These are phyloP conservation scores for Cylindrotheca fusiformis DNA, from an alignment of 108 stramenopile genomes.

Conservation along the genomic window DNA sequence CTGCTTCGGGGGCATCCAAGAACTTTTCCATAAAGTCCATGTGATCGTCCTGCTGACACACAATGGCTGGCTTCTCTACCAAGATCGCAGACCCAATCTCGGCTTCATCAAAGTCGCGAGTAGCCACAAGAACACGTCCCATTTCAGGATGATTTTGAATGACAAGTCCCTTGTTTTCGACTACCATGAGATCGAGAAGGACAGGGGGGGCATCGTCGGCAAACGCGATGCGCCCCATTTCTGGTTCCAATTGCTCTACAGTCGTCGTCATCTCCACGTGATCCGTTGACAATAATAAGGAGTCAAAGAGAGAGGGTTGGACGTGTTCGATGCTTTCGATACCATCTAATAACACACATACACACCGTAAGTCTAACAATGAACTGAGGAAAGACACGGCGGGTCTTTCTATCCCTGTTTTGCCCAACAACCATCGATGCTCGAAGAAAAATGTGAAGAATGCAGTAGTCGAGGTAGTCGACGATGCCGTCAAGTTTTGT, in stretches of 20 bases:
- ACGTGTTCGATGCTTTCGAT: too few species aligned
- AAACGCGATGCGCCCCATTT: constrained; percentile 9
- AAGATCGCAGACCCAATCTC: constrained; percentile 4
- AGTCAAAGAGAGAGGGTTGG: too few species aligned
- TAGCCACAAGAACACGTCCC: constrained; percentile 19
- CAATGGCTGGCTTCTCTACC: constrained; percentile 13
- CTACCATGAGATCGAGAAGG: constrained; percentile 7
- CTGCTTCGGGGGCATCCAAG: constrained; percentile 9
- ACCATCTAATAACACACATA: too few species aligned
- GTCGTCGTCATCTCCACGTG: not conserved
- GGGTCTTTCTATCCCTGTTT: too few species aligned
- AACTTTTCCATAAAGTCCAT: constrained; percentile 32
- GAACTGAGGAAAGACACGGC: too few species aligned
- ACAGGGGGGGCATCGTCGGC: constrained; percentile 16
- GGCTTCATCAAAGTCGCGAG: constrained; percentile 2
- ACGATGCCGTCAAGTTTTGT: too few species aligned
- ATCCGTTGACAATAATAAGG: not conserved
- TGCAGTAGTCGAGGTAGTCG: too few species aligned
- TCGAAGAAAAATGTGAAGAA: too few species aligned
- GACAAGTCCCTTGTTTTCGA: constrained; percentile 26
- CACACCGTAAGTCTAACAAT: too few species aligned
- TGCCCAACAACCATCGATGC: too few species aligned
- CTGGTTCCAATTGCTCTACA: not conserved
- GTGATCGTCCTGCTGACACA: constrained; percentile 14
- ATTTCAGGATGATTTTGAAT: constrained; percentile 10